Evolutionary conservation across 306 rosid genomes (phyloP), one percentile per base, ranked within the genome.

Genomic region (Prunus mume): DNA sequence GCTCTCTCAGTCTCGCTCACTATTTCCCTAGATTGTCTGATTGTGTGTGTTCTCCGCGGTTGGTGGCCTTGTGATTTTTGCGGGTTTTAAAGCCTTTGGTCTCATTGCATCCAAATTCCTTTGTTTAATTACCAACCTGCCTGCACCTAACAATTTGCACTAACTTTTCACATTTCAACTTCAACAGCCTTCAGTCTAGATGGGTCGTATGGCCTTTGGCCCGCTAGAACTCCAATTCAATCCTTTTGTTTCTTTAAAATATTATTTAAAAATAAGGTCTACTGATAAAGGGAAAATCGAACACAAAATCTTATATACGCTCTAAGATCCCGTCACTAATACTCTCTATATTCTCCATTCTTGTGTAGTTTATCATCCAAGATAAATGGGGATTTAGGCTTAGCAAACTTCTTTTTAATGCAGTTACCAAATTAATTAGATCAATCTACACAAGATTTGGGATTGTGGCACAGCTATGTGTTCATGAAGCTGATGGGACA

Each of bases 91-190:
- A 13, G 10, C 13, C 2, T 63, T 30, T 61, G 63, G 27, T 11
- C 28, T 3, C 20, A 0, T 1, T 10, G 22, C 62, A 10, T 56
- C 62, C 12, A 20, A 56, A 38, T 38, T 34, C 0, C 49, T 0
- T 18, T 19, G 49, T 64, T 34, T n/a, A 9, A 7, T 7, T 6
- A 7, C 0, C 7, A 9, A 9, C 6, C 1, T 24, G 3, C 27
- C 65, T 20, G 47, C 57, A 74, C 78, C 78, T 28, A 74, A 61
- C 69, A 61, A 9, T 55, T 20, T 70, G 68, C 18, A 60, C 56
- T 58, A 18, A 60, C 69, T 4, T 73, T 41, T 73, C 74, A 17
- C 50, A 56, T 27, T 27, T 45, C 76, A 58, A 58, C 76, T 22
- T 43, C 57, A 4, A 2, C 22, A 11, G 41, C 20, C 75, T 27